phyloP scores from a whole-genome alignment of 2,329 filamentous ascomycete species.

The Colletotrichum sp. region DNA sequence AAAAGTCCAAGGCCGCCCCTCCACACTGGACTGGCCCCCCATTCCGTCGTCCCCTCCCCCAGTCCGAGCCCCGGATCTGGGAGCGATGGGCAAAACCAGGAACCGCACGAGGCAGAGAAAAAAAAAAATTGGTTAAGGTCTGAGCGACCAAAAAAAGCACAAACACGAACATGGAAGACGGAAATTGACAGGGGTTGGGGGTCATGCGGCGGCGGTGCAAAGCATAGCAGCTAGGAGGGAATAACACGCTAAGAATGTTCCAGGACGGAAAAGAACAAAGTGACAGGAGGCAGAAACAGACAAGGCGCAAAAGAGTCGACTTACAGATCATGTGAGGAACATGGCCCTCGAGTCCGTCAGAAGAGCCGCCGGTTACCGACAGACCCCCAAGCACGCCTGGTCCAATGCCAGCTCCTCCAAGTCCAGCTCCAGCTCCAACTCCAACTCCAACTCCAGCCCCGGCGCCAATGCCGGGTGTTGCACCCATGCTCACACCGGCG shows the following conservation, averaged over 20 bases:
- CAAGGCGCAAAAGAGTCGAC: conserved; percentile 27
- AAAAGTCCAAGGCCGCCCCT: conserved; percentile 2
- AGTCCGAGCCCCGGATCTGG: conserved; percentile 13
- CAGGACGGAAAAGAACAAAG: not conserved
- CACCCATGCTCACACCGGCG: not conserved
- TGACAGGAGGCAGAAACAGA: not conserved
- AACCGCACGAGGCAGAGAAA: conserved; percentile 21
- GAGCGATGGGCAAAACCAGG: not conserved
- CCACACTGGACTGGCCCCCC: conserved; percentile 9
- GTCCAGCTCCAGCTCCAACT: conserved; percentile 14
- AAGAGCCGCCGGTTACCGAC: conserved; percentile 14
- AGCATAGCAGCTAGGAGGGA: not conserved
- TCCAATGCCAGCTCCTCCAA: conserved; percentile 10
- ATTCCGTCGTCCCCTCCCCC: conserved; percentile 8
- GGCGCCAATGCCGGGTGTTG: conserved; percentile 2
- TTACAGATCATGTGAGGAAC: conserved; percentile 55
- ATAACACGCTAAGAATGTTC: not conserved
- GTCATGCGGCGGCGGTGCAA: not conserved
- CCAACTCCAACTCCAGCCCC: conserved; percentile 14
- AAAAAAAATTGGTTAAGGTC: not conserved
- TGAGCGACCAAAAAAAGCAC: not conserved
- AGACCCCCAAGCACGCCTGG: conserved; percentile 12
- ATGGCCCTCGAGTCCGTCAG: conserved; percentile 43
- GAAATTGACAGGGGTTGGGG: not conserved
- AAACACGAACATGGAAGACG: not conserved